Base-by-base conservation (phyloP, 345 rosid species). In the Eucalyptus dawsonii region DNA sequence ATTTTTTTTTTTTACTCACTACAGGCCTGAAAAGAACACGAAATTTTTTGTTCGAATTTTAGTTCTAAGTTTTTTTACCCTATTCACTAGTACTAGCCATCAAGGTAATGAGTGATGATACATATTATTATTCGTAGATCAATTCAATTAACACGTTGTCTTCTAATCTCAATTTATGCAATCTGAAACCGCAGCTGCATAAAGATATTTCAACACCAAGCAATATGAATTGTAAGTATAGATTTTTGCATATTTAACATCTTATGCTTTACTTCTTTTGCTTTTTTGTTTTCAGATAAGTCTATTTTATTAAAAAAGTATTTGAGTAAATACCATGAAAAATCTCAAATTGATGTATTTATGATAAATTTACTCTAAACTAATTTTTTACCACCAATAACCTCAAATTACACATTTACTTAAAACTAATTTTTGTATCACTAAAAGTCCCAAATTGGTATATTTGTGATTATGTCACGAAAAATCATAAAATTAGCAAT, bases 281-380 rank as follows among this genome's bases (percentile, higher is more conserved):
- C 12, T 22, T 56, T 56, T 56, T 56, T 56, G 62, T 22, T 56
- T 56, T 56, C 62, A 2, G 13, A 24, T 9, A 56, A 3, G 27
- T 22, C 60, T 22, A 22, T 56, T 22, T 22, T 54, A 54, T 3
- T 8, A 21, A 53, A 19, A 53, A 4, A 14, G 5, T 54, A 54
- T 8, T 54, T 54, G 5, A 54, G 60, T 54, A 21, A 54, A 54
- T 0, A n/a, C n/a, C 27, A 9, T 4, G 3, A 4, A 56, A 56
- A 9, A 4, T 9, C 27, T 4, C 60, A 22, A 54, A 54, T 22
- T 9, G 5, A 56, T 56, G 0, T 24, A 24, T 13, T 21, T 22
- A 24, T 22, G 6, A 9, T 22, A 22, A 9, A 56, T 4, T 56
- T 56, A 56, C 12, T 1, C 1, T 2, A 22, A 56, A 22, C 0